Conservation (phyloP, 495 filamentous ascomycete species). For the Penicillium canescens region DNA sequence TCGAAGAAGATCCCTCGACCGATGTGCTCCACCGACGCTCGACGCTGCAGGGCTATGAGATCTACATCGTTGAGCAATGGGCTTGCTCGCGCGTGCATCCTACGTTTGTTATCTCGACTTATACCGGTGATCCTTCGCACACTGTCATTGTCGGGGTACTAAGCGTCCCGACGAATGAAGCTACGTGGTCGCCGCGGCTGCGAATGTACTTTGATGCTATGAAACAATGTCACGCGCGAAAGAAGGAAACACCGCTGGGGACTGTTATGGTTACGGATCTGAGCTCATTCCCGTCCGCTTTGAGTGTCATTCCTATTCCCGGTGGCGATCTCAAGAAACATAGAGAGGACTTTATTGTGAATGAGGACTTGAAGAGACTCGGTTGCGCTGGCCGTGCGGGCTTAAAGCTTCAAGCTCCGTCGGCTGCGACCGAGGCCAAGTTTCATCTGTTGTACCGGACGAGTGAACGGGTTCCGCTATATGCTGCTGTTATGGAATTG, state of each 20-base stretch:
- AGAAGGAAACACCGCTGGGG: slow-evolving; percentile 79
- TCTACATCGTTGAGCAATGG: slow-evolving; percentile 98
- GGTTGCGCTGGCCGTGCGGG: slow-evolving; percentile 90
- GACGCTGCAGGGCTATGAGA: slow-evolving; percentile 79
- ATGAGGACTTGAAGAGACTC: slow-evolving; percentile 89
- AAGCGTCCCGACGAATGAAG: slow-evolving; percentile 79
- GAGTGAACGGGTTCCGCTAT: slow-evolving; percentile 75
- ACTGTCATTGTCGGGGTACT: slow-evolving; percentile 77
- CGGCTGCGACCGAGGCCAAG: slow-evolving; percentile 80
- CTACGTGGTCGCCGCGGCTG: slow-evolving; percentile 74
- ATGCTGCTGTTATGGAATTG: slow-evolving; percentile 78
- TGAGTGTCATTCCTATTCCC: slow-evolving; percentile 87
- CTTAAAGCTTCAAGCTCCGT: slow-evolving; percentile 73
- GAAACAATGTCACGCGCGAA: slow-evolving; percentile 76
- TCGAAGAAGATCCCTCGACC: slow-evolving; percentile 83
- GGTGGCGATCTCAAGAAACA: slow-evolving; percentile 82
- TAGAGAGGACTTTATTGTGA: slow-evolving; percentile 85
- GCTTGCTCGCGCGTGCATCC: slow-evolving; percentile 88
- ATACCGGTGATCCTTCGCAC: slow-evolving; percentile 84
- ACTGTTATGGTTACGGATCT: slow-evolving; percentile 93
- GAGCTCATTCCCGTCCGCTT: slow-evolving; percentile 80
- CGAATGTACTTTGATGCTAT: slow-evolving; percentile 85
- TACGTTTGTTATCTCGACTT: slow-evolving; percentile 89
- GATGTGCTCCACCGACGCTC: slow-evolving; percentile 69
- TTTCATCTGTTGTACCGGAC: slow-evolving; percentile 89